Evolutionary conservation across 148 eudicot genomes (phyloP).

Genomic region (Selenicereus undatus): DNA sequence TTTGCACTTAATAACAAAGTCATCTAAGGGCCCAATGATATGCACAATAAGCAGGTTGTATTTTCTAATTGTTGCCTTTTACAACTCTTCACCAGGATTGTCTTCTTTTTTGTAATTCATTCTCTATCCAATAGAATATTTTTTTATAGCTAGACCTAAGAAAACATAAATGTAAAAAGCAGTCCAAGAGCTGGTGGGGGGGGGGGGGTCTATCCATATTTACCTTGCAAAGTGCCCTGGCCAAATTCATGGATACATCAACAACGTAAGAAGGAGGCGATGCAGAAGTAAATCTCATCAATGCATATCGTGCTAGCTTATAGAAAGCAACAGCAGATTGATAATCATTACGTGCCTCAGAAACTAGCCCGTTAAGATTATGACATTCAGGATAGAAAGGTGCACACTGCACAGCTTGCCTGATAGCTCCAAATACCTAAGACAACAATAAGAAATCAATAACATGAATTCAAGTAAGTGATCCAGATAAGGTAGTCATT

Average conservation of each 20-base stretch:
- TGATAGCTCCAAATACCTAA: slow-evolving; percentile 85
- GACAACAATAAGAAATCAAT: slow-evolving; percentile 9
- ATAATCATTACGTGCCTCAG: slow-evolving; percentile 70
- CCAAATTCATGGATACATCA: slow-evolving; percentile 75
- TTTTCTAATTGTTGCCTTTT: neutral
- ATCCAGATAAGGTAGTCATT: neutral
- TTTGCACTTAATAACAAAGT: neutral
- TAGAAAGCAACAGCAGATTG: slow-evolving; percentile 66
- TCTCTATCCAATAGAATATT: too few species aligned
- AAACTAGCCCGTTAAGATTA: slow-evolving; percentile 78
- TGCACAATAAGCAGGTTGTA: neutral
- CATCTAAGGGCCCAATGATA: neutral
- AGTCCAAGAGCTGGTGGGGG: neutral
- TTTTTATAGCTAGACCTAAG: neutral
- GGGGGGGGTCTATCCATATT: slow-evolving; percentile 5
- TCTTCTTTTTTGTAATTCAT: neutral
- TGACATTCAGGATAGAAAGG: slow-evolving; percentile 84
- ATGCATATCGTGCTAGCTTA: slow-evolving; percentile 64
- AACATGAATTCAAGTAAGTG: neutral
- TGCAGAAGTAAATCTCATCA: slow-evolving; percentile 36
- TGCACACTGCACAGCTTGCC: slow-evolving; percentile 83
- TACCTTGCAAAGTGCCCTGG: slow-evolving; percentile 82
- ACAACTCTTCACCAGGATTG: neutral
- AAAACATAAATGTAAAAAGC: neutral
- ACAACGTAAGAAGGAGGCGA: slow-evolving; percentile 35